Evolutionary conservation across 495 filamentous ascomycete species (phyloP).

Genomic region (Penicillium cataractarum): DNA sequence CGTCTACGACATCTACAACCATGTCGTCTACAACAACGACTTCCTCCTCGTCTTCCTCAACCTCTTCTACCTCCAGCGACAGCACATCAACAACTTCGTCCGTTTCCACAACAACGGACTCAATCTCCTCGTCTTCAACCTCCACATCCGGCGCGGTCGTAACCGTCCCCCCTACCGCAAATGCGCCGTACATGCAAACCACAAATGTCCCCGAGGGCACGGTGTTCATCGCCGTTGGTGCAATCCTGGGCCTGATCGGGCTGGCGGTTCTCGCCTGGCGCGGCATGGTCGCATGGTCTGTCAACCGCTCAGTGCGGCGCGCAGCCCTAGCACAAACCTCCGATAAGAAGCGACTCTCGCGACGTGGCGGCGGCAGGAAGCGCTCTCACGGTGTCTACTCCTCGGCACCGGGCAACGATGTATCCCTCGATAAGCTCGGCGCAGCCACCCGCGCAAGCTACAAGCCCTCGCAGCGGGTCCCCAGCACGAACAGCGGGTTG

Average conservation of each 20-base stretch:
- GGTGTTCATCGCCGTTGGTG: slow-evolving; percentile 93
- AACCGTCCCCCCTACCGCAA: slow-evolving; percentile 75
- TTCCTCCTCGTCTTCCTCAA: slow-evolving; percentile 26
- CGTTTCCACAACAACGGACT: slow-evolving; percentile 32
- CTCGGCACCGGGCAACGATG: slow-evolving; percentile 49
- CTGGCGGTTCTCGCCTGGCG: slow-evolving; percentile 85
- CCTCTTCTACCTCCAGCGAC: slow-evolving; percentile 22
- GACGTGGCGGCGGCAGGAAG: slow-evolving; percentile 55
- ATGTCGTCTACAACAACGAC: slow-evolving; percentile 32
- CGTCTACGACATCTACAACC: slow-evolving; percentile 21
- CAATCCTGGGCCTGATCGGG: slow-evolving; percentile 80
- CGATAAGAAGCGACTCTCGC: slow-evolving; percentile 64
- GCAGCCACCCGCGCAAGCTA: slow-evolving; percentile 41
- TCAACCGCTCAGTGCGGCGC: slow-evolving; percentile 83
- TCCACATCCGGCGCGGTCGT: slow-evolving; percentile 42
- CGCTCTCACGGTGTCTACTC: slow-evolving; percentile 38
- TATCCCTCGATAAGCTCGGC: slow-evolving; percentile 59
- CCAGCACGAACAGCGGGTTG: slow-evolving; percentile 59
- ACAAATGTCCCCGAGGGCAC: slow-evolving; percentile 92
- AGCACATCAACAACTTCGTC: slow-evolving; percentile 30
- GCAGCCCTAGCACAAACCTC: slow-evolving; percentile 73
- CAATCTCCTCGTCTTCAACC: slow-evolving; percentile 34
- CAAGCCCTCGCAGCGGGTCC: slow-evolving; percentile 47
- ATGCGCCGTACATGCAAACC: slow-evolving; percentile 93
- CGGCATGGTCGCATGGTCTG: slow-evolving; percentile 83